Evolutionary conservation across 2,329 filamentous ascomycete species (phyloP).

Genomic region (Samsoniella hepiali): DNA sequence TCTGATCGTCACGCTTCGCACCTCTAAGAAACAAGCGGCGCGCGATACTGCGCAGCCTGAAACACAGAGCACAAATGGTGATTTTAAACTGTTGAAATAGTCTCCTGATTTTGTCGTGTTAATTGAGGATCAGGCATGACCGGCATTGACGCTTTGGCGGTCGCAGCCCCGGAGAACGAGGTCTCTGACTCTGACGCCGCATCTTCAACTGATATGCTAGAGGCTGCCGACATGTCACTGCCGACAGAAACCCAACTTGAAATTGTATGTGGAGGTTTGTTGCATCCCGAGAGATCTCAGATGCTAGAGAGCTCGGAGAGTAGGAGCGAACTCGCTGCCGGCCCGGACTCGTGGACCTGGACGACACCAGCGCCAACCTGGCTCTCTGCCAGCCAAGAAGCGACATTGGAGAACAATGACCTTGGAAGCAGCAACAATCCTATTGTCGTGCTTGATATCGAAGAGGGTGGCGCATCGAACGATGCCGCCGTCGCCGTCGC

Average conservation of each 20-base stretch:
- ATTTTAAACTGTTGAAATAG: too few species aligned
- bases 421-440: not conserved
- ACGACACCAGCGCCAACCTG: not conserved
- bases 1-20: too few species aligned
- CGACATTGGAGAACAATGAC: not conserved
- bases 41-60: too few species aligned
- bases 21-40: too few species aligned
- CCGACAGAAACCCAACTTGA: not conserved
- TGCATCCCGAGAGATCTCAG: not conserved
- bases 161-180: too few species aligned
- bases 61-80: too few species aligned
- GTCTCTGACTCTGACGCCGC: not conserved
- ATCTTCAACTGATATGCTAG: not conserved
- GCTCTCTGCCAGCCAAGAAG: not conserved
- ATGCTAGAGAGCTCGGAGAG: not conserved
- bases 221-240: not conserved
- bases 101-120: too few species aligned
- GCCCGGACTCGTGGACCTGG: not conserved
- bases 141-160: too few species aligned
- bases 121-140: too few species aligned
- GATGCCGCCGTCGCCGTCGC: not conserved
- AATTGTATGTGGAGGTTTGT: not conserved
- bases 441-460: not conserved
- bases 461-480: not conserved
- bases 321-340: not conserved